Evolutionary conservation across 257 asterid species (phyloP), one percentile per base, ranked within the genome.

Genomic region (Knoxia roxburghii): DNA sequence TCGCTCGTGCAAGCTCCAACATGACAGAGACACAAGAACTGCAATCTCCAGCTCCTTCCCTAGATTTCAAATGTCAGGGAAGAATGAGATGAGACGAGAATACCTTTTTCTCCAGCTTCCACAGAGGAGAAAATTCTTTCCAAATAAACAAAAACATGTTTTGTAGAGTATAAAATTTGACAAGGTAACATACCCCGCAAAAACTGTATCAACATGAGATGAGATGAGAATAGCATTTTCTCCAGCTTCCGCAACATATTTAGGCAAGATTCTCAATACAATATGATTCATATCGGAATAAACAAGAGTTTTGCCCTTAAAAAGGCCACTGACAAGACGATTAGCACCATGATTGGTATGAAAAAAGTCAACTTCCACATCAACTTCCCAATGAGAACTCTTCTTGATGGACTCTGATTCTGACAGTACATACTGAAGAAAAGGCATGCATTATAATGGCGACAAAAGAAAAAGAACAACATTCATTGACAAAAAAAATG

Each of bases 21-120:
- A 94, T 94, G 67, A 94, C 97, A 56, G 95, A 86, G 71, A 94
- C 92, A 70, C 97, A 90, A 51, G 99, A 94, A 74, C 96, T 90
- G 86, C 97, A 90, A 76, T 94, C 99, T 49, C 99, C 97, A 68
- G 97, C 99, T 64, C 99, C 99, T 85, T 88, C 97, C 75, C 97
- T 93, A 80, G 23, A 77, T 49, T 32, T 73, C 56, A 51, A 56
- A 69, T 8, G 54, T 64, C 37, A 45, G 32, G 67, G 13, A 32
- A 18, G 0, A 39, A 53, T 52, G 41, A 39, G 71, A 51, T n/a
- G n/a, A n/a, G n/a, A n/a, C n/a, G n/a, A n/a, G n/a, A n/a, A n/a
- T n/a, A n/a, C n/a, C n/a, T n/a, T n/a, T 40, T 53, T 40, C 32
- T 26, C 30, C 40, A 43, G 33, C 12, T 33, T 63, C 1, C 23